Base-by-base conservation (phyloP, 2,329 filamentous ascomycete genomes). In the Fusarium nanum region DNA sequence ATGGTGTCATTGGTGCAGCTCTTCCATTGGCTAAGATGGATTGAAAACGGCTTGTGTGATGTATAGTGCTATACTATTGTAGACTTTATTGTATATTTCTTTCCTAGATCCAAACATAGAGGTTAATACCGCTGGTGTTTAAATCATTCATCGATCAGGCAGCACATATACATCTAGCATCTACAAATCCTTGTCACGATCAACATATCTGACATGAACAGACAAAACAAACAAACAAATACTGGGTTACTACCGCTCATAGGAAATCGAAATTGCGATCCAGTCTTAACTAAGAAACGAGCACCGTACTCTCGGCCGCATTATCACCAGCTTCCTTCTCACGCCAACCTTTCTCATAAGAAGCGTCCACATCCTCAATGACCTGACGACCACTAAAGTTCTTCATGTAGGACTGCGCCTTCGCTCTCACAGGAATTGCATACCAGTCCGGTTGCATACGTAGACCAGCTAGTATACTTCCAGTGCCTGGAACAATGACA, bases 371-470 rank as follows among this genome's bases (percentile, higher is more conserved):
- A 64, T 86, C 83, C 65, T 80, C 61, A 27, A 86, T 81, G 23
- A 86, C 84, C 77, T 86, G 84, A 44, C 83, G 77, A 7, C 84
- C 84, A 23, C 68, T 78, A 73, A 83, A 86, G 46, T 80, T 78
- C 27, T 70, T 68, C 84, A 86, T 86, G 60, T 80, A 79, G 22
- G 68, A 74, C 67, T 81, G 74, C 23, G 76, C 78, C 63, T 79
- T 78, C 32, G 83, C 81, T 67, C 89, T 80, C 61, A 87, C n/a
- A 18, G 78, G 74, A 70, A 86, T 82, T 78, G 89, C 83, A 74
- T 89, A 83, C 90, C 90, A 93, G 71, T 87, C 80, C n/a, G 91
- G 90, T 70, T 88, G 77, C 0, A 80, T 83, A 34, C 87, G 81
- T 61, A 88, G 75, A 40, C 82, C 80, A 57, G 83, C 71, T 46